Evolutionary conservation across 768 basidiomycete species (phyloP).

Genomic region (Vararia minispora): DNA sequence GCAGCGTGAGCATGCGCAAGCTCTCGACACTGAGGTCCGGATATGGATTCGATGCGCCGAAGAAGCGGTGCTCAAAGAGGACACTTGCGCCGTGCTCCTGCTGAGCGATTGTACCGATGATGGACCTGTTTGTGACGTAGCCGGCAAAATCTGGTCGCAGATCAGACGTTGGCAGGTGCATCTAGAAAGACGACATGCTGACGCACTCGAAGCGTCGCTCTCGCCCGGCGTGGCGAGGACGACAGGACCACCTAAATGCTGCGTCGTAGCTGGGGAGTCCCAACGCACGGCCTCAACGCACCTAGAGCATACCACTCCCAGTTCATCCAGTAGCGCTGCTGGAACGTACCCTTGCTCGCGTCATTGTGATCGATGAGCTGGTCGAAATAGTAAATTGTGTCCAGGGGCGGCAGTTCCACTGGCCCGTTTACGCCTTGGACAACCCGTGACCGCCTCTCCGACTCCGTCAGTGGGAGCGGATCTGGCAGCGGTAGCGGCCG

Average conservation of each 20-base stretch:
- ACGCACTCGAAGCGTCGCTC: slow-evolving; percentile 31
- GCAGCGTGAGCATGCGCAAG: slow-evolving; percentile 49
- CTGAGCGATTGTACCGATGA: slow-evolving; percentile 56
- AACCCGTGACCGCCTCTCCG: too few species aligned
- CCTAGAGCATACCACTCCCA: slow-evolving; percentile 50
- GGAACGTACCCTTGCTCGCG: slow-evolving; percentile 61
- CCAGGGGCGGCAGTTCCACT: slow-evolving; percentile 22
- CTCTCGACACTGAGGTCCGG: slow-evolving; percentile 47
- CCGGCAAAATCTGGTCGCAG: slow-evolving; percentile 20
- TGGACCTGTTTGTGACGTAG: slow-evolving; percentile 55
- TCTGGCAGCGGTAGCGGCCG: too few species aligned
- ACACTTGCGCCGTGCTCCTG: slow-evolving; percentile 53
- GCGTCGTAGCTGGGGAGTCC: too few species aligned
- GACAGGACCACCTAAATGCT: slow-evolving; percentile 42
- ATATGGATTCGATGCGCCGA: slow-evolving; percentile 63
- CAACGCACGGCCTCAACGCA: slow-evolving; percentile 6
- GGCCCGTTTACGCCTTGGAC: slow-evolving; percentile 16
- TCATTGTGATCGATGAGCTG: slow-evolving; percentile 40
- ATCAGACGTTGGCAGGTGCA: neutral
- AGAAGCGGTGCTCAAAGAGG: slow-evolving; percentile 65
- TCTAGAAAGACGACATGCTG: neutral
- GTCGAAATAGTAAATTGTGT: slow-evolving; percentile 41
- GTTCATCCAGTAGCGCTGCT: slow-evolving; percentile 64
- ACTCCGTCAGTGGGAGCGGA: too few species aligned
- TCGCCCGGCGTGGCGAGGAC: slow-evolving; percentile 62